Conservation (phyloP, 345 rosid species). For the Anacardium occidentale region DNA sequence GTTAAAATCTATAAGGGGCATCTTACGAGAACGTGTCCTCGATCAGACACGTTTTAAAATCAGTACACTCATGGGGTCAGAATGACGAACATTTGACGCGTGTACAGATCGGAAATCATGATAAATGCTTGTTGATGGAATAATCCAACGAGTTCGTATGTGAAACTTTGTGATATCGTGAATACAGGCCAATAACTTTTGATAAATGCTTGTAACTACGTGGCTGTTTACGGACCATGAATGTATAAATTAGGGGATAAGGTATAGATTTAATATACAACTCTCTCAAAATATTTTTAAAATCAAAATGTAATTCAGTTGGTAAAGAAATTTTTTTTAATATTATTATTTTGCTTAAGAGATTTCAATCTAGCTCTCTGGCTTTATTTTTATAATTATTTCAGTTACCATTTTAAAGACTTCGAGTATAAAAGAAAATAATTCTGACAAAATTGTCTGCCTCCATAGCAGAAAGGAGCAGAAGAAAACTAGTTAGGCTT, state of each 20-base stretch:
- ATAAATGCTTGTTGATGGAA: background rate
- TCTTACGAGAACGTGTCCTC: background rate
- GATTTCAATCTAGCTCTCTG: too few species aligned
- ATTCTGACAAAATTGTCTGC: too few species aligned
- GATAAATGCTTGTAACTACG: background rate
- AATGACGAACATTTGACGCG: background rate
- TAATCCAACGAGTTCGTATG: too few species aligned
- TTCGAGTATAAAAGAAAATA: too few species aligned
- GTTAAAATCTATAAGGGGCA: conserved; percentile 15
- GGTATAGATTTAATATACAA: background rate
- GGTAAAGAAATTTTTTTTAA: too few species aligned
- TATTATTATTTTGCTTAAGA: too few species aligned
- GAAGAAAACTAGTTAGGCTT: too few species aligned
- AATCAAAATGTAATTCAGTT: too few species aligned
- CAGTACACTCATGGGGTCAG: background rate
- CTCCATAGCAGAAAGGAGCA: too few species aligned
- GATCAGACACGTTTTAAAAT: conserved; percentile 12
- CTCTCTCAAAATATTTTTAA: too few species aligned
- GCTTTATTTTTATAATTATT: too few species aligned
- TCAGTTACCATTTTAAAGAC: too few species aligned
- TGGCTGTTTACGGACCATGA: conserved; percentile 11
- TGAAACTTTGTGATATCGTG: background rate
- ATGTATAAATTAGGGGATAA: background rate
- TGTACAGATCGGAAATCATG: background rate
- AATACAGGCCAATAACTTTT: background rate